Base-by-base conservation (phyloP, 352 stramenopile genomes). In the Globisporangium canariense region DNA sequence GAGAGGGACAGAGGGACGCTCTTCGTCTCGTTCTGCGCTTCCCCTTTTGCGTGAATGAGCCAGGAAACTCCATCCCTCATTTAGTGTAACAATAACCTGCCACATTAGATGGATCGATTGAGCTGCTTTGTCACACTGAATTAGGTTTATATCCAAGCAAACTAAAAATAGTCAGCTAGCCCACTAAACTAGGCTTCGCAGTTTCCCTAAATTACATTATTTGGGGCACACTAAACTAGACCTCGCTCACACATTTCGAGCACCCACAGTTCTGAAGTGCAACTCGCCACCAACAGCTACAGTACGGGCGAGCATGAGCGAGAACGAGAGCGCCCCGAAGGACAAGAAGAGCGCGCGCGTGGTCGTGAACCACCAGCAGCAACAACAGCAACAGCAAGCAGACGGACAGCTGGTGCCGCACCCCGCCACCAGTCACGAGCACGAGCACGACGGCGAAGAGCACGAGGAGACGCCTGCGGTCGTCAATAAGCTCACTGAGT, bases 401-500 rank as follows among this genome's bases (percentile, higher is more conserved):
- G 25, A 28, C 7, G 13, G n/a, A 3, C 54, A 45, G 20, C 6
- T 47, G 14, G 65, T 4, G 46, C 10, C 16, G 20, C 38, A 28
- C 32, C 2, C 28, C 20, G 16, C 28, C 1, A 38, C 3, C 11
- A 14, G 25, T n/a, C 47, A 68, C 11, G 51, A 13, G 7, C 51
- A 75, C 10, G 59, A 66, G 0, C 51, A 63, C 32, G 69, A 64
- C 10, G 52, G 67, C 2, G 63, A 77, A 16, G 69, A 73, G 20
- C 57, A 75, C 6, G 66, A 79, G 16, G 70, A 83, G 22, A 45
- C 70, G 16, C 58, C 58, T 18, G 57, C 65, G 3, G 60, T 72
- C 16, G 61, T 68, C 10, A 68, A 73, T 9, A 79, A 77, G 62
- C 78, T 94, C n/a, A 87, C 71, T 8, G 88, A 90, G 28, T 93